phyloP scores from a whole-genome alignment of 352 stramenopile species.

The Phytophthora meadii region DNA sequence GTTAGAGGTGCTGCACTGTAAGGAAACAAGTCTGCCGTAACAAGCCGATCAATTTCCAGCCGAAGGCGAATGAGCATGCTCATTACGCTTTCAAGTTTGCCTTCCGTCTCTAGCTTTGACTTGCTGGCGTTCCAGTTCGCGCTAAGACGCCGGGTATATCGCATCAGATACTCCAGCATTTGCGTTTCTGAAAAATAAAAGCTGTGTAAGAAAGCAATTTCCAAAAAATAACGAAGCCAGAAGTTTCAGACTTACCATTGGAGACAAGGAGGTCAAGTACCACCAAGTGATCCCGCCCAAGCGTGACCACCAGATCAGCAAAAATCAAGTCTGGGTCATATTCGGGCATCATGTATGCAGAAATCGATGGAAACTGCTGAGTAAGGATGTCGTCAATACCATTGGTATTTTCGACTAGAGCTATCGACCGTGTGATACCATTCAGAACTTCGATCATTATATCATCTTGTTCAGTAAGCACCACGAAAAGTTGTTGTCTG shows the following conservation, averaged over 20 bases:
- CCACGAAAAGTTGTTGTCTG: slow-evolving; percentile 45
- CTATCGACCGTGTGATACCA: slow-evolving; percentile 41
- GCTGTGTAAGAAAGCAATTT: background rate
- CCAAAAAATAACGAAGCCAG: background rate
- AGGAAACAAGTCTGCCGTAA: slow-evolving; percentile 52
- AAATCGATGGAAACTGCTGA: slow-evolving; percentile 5
- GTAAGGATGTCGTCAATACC: background rate
- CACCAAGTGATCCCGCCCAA: slow-evolving; percentile 69
- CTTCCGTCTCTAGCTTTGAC: slow-evolving; percentile 23
- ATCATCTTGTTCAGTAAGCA: slow-evolving; percentile 77
- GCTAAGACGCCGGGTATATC: slow-evolving; percentile 53
- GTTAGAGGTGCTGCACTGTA: slow-evolving; percentile 57
- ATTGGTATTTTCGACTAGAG: background rate
- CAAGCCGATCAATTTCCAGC: slow-evolving; percentile 66
- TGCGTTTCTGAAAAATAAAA: slow-evolving; percentile 53
- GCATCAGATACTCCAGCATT: slow-evolving; percentile 71
- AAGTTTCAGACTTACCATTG: slow-evolving; percentile 47
- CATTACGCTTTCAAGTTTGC: slow-evolving; percentile 49
- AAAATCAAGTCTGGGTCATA: slow-evolving; percentile 70
- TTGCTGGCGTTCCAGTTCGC: slow-evolving; percentile 39
- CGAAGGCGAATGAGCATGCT: slow-evolving; percentile 66
- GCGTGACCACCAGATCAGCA: slow-evolving; percentile 47
- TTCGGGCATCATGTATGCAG: slow-evolving; percentile 31
- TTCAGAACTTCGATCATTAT: slow-evolving; percentile 71
- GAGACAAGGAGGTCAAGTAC: slow-evolving; percentile 75